Evolutionary conservation across 352 stramenopile genomes (phyloP), one percentile per base, ranked within the genome.

Genomic region (Phytophthora meadii): DNA sequence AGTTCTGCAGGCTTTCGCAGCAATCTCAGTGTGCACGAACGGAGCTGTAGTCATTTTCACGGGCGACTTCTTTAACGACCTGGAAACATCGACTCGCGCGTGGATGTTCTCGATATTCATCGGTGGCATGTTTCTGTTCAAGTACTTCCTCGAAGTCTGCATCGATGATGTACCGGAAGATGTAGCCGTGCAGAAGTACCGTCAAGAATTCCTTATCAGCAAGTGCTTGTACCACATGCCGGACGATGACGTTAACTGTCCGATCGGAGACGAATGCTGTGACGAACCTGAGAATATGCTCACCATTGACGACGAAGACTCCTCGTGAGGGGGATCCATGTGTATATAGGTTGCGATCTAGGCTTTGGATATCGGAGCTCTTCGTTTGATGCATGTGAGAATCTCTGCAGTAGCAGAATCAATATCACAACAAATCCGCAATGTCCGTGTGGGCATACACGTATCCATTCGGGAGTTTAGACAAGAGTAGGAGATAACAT

Each of bases 41-140:
- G 90, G 82, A 54, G 85, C 92, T 15, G 82, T 98, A 9, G 91
- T 98, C 69, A 92, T 97, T 54, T 98, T 98, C 75, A 97, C 94
- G 15, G 89, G 81, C 44, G 82, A 92, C 49, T 93, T 89, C 59
- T 91, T 93, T 51, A 86, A 81, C 58, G 63, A 74, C 15, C 28
- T 88, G 34, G 74, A 76, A 34, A 81, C 77, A 50, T 56, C 74
- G 41, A 81, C 72, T 39, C 75, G 88, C 32, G 82, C 88, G 51
- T 96, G 88, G 82, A 83, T 90, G 70, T 92, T 94, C 63, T 88
- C 85, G 40, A 58, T 88, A 19, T 94, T 94, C 70, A 82, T 90
- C 51, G 79, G 80, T 25, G 53, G 56, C 56, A 93, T 97, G 70
- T 93, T 97, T 62, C 62, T 90, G 40, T 89, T 96, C 69, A 97